These are phyloP conservation scores for Lecanicillium sp. DNA, from an alignment of 2,329 filamentous ascomycete genomes.

Conservation along the genomic window DNA sequence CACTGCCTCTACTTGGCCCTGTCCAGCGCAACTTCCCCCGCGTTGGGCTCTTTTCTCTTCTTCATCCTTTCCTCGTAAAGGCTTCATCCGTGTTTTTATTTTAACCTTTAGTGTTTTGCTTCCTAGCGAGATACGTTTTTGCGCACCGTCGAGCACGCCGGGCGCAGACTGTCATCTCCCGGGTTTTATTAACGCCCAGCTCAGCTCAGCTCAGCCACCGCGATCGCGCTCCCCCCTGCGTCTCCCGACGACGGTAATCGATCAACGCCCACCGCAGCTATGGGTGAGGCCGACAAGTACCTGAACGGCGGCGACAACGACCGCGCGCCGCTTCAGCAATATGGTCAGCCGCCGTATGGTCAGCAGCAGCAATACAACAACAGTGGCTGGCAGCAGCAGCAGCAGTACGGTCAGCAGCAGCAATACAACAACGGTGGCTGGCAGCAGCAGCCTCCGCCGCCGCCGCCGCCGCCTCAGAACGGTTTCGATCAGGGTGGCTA, in stretches of 20 bases:
- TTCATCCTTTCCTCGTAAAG: background rate
- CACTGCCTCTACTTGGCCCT: conserved; percentile 8
- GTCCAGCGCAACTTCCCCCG: background rate
- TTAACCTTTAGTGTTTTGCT: background rate
- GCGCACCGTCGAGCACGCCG: background rate
- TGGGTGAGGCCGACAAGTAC: conserved; percentile 32
- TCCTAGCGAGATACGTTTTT: background rate
- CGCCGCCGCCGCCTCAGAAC: conserved; percentile 20
- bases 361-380: conserved; percentile 15
- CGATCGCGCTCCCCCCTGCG: background rate
- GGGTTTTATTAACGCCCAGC: background rate
- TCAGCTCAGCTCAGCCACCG: conserved; percentile 4
- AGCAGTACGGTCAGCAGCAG: conserved; percentile 15
- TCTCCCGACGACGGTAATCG: background rate
- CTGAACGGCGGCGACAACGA: conserved; percentile 21
- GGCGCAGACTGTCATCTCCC: background rate
- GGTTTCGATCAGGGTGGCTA: conserved; percentile 13
- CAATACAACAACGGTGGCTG: conserved; percentile 18
- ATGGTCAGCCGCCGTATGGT: conserved; percentile 14
- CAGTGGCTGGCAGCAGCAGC: conserved; percentile 15
- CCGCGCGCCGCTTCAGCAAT: conserved; percentile 15
- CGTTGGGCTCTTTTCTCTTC: background rate
- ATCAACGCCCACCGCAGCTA: conserved; percentile 16
- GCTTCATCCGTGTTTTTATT: background rate
- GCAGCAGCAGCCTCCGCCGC: conserved; percentile 24